phyloP scores from a whole-genome alignment of 345 rosid species.

The Lumnitzera racemosa region DNA sequence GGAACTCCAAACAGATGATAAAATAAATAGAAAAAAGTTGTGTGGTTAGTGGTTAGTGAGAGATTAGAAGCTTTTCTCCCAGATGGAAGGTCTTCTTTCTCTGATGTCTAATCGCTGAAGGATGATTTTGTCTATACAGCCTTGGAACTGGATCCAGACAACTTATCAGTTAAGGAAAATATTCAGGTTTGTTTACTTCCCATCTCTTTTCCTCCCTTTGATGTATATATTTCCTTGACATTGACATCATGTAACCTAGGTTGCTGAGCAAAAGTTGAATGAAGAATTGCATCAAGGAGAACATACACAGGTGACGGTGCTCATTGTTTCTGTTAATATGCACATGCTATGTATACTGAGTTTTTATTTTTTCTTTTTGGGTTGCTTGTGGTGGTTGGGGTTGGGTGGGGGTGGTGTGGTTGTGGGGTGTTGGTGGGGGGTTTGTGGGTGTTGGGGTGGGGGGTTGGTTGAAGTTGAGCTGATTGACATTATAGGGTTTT shows the following conservation, averaged over 20 bases:
- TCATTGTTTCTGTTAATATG: constrained; percentile 1
- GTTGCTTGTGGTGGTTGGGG: no score
- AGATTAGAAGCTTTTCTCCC: background rate
- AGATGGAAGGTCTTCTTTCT: background rate
- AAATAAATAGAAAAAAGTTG: no score
- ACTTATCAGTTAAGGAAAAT: constrained; percentile 66
- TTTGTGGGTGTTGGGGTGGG: no score
- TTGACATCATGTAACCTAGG: constrained; percentile 29
- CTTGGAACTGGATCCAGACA: constrained; percentile 69
- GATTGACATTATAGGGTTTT: no score
- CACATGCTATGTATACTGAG: background rate
- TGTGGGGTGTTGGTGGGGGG: no score
- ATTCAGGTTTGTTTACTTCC: constrained; percentile 42
- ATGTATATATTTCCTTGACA: constrained; percentile 2
- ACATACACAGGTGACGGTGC: constrained; percentile 38
- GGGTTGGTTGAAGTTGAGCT: background rate
- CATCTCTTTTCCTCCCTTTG: background rate
- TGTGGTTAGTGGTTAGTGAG: no score
- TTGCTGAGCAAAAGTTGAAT: constrained; percentile 60
- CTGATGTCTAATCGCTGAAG: background rate
- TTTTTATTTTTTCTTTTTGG: background rate
- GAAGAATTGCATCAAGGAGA: constrained; percentile 45
- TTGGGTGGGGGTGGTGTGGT: no score
- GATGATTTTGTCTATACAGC: constrained; percentile 28
- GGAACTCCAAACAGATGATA: no score